Conservation (phyloP, 2,329 filamentous ascomycete genomes). For the Neofusicoccum laricinum region DNA sequence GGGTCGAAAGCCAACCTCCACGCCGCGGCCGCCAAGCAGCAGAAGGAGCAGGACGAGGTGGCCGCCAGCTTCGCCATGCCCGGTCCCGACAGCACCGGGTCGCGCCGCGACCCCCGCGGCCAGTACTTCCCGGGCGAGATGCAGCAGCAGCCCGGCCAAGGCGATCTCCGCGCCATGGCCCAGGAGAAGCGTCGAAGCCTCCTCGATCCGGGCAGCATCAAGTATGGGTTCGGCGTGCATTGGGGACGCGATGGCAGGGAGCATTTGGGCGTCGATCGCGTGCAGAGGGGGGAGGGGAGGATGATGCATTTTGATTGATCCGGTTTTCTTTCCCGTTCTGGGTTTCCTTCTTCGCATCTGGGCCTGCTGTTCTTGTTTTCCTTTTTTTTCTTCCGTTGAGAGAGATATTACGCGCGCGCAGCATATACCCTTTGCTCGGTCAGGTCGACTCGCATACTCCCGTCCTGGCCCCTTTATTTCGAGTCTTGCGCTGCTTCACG, state of each 20-base stretch:
- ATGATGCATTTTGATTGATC: constrained; percentile 18
- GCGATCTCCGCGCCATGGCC: not conserved
- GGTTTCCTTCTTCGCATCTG: no score
- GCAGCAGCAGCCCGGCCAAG: not conserved
- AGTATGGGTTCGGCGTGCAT: constrained; percentile 58
- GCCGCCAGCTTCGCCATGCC: not conserved
- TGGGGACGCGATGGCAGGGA: constrained; percentile 58
- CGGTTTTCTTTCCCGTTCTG: not conserved
- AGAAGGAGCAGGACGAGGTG: constrained; percentile 4
- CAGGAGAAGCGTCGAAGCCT: constrained; percentile 25
- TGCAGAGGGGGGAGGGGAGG: constrained; percentile 34
- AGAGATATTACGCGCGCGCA: not conserved
- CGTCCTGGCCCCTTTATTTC: not conserved
- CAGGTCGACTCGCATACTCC: no score
- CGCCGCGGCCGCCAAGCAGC: constrained; percentile 12
- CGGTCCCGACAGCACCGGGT: not conserved
- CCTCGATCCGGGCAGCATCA: constrained; percentile 30
- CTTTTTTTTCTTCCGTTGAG: not conserved
- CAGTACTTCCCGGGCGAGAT: not conserved
- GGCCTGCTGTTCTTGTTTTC: not conserved
- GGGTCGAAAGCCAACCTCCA: constrained; percentile 12
- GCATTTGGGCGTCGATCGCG: constrained; percentile 57
- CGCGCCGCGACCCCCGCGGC: not conserved
- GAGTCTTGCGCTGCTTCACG: no score
- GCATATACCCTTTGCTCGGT: constrained; percentile 1